A percentile compares a stretch with the other conserved stretches of the same genome.
Conservation (phyloP, 768 basidiomycete genomes). For the Mycena rosella region DNA sequence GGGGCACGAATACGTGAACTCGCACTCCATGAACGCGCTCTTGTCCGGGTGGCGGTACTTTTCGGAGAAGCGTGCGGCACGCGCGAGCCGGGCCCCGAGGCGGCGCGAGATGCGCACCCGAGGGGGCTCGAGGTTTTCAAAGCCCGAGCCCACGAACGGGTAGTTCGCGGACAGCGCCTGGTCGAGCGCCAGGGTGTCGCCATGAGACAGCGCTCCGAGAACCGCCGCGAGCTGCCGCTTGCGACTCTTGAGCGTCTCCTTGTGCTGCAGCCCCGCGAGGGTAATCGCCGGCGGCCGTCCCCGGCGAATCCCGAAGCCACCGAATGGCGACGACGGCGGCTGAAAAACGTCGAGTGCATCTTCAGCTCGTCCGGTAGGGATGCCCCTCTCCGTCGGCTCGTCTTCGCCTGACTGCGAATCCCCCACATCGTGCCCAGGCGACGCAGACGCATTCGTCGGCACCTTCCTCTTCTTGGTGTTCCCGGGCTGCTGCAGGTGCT, state of each 20-base stretch:
- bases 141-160: slow-evolving; percentile 41
- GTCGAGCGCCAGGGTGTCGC: slow-evolving; percentile 81
- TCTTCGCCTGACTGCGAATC: slow-evolving; percentile 48
- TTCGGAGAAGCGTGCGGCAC: slow-evolving; percentile 58
- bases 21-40: slow-evolving; percentile 61
- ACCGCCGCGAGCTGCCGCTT: slow-evolving; percentile 80
- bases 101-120: slow-evolving; percentile 70
- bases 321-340: slow-evolving; percentile 34
- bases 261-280: slow-evolving; percentile 78
- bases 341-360: slow-evolving; percentile 35
- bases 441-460: slow-evolving; percentile 72
- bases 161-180: slow-evolving; percentile 75
- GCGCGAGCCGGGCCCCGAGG: slow-evolving; percentile 59
- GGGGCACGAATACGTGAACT: slow-evolving; percentile 72
- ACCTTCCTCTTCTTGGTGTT: slow-evolving; percentile 94
- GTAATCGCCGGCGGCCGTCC: slow-evolving; percentile 71
- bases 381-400: slow-evolving; percentile 44
- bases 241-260: slow-evolving; percentile 76
- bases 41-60: slow-evolving; percentile 57
- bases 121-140: slow-evolving; percentile 42
- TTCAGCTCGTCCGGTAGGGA: slow-evolving; percentile 41
- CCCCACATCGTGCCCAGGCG: slow-evolving; percentile 57
- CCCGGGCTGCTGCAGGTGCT: slow-evolving; percentile 80
- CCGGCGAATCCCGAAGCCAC: slow-evolving; percentile 40
- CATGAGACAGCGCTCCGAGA: slow-evolving; percentile 73